phyloP scores from a whole-genome alignment of 257 asterid species.

The Euphrasia confusa region DNA sequence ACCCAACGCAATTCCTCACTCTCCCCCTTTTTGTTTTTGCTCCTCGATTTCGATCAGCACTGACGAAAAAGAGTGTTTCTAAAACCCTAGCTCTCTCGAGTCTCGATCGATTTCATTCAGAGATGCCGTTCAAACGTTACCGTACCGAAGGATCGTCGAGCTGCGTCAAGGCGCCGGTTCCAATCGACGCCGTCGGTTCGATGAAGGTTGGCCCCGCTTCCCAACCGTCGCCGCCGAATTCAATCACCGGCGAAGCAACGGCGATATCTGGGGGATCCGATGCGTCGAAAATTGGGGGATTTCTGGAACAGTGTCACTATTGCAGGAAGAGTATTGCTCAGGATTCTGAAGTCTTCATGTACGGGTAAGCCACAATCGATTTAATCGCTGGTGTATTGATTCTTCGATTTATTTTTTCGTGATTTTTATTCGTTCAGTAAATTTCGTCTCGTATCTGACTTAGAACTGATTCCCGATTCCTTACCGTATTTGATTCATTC shows the following conservation, averaged over 20 bases:
- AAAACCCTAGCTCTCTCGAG: constrained; percentile 30
- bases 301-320: constrained; percentile 41
- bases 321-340: constrained; percentile 41
- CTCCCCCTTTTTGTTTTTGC: not conserved
- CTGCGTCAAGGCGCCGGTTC: constrained; percentile 6
- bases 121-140: constrained; percentile 39
- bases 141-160: constrained; percentile 27
- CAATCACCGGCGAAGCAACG: constrained; percentile 23
- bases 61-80: not conserved
- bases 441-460: not conserved
- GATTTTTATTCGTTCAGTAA: not conserved
- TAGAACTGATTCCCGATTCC: not conserved
- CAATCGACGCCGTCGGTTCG: constrained; percentile 9
- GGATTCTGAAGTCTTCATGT: constrained; percentile 48
- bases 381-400: not conserved
- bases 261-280: constrained; percentile 9
- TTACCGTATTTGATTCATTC: not conserved
- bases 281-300: constrained; percentile 29
- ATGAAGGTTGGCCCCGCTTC: constrained; percentile 25
- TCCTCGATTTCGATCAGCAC: not conserved
- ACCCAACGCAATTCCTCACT: too few relatives aligned
- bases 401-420: not conserved
- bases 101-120: not conserved
- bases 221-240: constrained; percentile 25
- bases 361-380: constrained; percentile 32